Evolutionary conservation across 768 basidiomycete genomes (phyloP).

Genomic region (Collybia sordida): DNA sequence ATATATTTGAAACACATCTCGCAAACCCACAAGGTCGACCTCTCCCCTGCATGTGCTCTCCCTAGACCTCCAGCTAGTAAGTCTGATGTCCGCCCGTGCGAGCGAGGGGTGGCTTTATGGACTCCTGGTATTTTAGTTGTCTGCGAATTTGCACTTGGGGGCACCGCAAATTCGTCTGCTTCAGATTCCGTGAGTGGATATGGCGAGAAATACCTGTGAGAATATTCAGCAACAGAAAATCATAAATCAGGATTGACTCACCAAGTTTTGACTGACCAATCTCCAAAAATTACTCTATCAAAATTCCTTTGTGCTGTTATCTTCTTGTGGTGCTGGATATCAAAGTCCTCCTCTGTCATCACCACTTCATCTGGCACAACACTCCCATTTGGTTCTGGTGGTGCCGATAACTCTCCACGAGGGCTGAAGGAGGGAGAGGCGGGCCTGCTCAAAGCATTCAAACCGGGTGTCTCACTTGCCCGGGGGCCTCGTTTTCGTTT

Average conservation of each 20-base stretch:
- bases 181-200: conserved; percentile 80
- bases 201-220: conserved; percentile 86
- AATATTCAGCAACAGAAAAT: background rate
- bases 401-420: conserved; percentile 8
- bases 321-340: conserved; percentile 65
- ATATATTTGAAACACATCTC: conserved; percentile 98
- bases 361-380: conserved; percentile 25
- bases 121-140: conserved; percentile 50
- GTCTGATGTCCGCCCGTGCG: conserved; percentile 75
- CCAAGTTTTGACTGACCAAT: conserved; percentile 90
- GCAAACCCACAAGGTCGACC: conserved; percentile 75
- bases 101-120: conserved; percentile 47
- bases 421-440: conserved; percentile 11
- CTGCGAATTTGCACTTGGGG: conserved; percentile 15
- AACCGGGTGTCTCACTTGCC: conserved; percentile 6
- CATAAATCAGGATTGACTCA: conserved; percentile 30
- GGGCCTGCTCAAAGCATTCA: conserved; percentile 5
- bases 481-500: conserved; percentile 26
- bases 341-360: conserved; percentile 71
- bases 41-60: conserved; percentile 46
- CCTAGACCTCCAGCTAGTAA: conserved; percentile 63
- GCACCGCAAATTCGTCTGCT: conserved; percentile 42
- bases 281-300: conserved; percentile 81
- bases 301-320: conserved; percentile 78
- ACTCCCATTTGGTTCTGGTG: conserved; percentile 6